Base-by-base conservation (phyloP, 2,329 filamentous ascomycete species). In the Gliomastix tumulicola region DNA sequence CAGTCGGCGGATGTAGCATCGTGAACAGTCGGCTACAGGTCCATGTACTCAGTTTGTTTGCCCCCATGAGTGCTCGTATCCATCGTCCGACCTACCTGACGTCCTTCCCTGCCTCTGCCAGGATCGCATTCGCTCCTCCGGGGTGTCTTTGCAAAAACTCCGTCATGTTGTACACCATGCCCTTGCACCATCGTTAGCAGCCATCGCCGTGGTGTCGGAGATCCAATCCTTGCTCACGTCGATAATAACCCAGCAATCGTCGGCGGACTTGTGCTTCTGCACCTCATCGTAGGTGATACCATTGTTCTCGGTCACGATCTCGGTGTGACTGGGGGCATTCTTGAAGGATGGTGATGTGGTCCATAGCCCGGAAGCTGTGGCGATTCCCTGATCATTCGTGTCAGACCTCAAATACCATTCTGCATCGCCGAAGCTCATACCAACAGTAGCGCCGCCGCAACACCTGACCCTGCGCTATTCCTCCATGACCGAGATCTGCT, bases 191-290 rank as follows among this genome's bases (percentile, higher is more conserved):
- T 22, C 12, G 13, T 34, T n/a, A 22, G 19, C 12, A 9, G n/a
- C 15, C 12, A 15, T 21, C 19, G 17, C 9, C 19, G 18, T 9
- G 4, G 16, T 33, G 6, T 9, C n/a, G 6, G n/a, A 13, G 32
- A 17, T 34, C 15, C 7, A 10, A n/a, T 12, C 10, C n/a, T 17
- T 16, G 23, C 36, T 27, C 9, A 37, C 36, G 17, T 37, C 30
- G 16, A 42, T 41, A 16, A 41, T 32, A 11, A 42, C 36, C 40
- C 40, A 42, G 34, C 40, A 42, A 22, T 40, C 37, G n/a, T 36
- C 32, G 8, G 17, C 30, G 10, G n/a, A 13, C 10, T 16, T 38
- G 15, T 41, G 38, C 21, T 34, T 37, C 36, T 37, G 36, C 7
- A 37, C 36, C 21, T 37, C 36, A 12, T 33, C 36, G 17, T 15